Evolutionary conservation across 352 stramenopile species (phyloP).

Genomic region (Plasmopara halstedii): DNA sequence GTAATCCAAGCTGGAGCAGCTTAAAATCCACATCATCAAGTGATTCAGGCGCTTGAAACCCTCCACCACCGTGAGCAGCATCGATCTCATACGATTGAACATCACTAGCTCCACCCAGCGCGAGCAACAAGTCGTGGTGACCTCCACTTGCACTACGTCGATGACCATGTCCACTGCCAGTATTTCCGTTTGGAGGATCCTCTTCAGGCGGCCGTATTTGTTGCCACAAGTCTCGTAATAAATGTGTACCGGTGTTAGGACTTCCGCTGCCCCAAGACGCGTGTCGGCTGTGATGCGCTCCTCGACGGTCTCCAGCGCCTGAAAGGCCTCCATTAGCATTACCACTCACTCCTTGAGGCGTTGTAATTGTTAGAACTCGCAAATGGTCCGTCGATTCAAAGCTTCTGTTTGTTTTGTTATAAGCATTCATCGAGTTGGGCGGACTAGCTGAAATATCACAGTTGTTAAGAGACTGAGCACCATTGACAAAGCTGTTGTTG

Average conservation of each 20-base stretch:
- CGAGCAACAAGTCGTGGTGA: conserved; percentile 21
- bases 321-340: conserved; percentile 10
- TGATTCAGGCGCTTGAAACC: not conserved
- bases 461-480: conserved; percentile 1
- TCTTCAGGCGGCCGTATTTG: conserved; percentile 66
- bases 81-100: conserved; percentile 38
- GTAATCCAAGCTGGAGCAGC: conserved; percentile 41
- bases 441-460: conserved; percentile 17
- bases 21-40: conserved; percentile 60
- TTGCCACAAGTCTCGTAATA: conserved; percentile 75
- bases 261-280: conserved; percentile 26
- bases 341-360: conserved; percentile 12
- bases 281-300: conserved; percentile 21
- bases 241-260: conserved; percentile 38
- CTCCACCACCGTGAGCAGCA: conserved; percentile 6
- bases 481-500: conserved; percentile 6
- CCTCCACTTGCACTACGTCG: conserved; percentile 18
- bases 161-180: conserved; percentile 15
- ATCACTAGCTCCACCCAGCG: conserved; percentile 17
- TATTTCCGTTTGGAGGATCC: conserved; percentile 16
- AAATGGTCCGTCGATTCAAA: conserved; percentile 14
- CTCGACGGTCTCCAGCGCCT: conserved; percentile 11
- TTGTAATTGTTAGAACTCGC: conserved; percentile 23
- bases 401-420: conserved; percentile 14
- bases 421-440: conserved; percentile 18